Evolutionary conservation across 2,329 filamentous ascomycete genomes (phyloP), one percentile per base, ranked within the genome.

Genomic region (Epichloe glyceriae): DNA sequence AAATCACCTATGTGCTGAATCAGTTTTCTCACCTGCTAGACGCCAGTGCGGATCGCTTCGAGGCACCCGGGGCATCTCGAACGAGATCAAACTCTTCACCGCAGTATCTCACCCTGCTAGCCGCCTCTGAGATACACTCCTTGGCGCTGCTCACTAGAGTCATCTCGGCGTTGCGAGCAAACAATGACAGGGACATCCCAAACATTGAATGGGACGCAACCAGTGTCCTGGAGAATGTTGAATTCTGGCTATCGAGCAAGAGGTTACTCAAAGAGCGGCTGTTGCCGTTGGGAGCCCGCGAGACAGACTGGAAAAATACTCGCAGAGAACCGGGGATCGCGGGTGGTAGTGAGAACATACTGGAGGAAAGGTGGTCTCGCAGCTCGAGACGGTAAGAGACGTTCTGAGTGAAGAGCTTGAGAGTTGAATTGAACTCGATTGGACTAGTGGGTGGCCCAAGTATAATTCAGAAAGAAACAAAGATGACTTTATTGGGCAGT

Each of bases 1-100:
- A 98, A 65, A 80, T 97, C 5, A 80, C 86, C 0, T 83, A 83
- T 52, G 94, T 97, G 62, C 75, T 98, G 30, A 95, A 94, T 62
- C 85, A 89, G 63, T 98, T 95, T 65, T 84, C 87, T 11, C 78
- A 82, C 45, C 82, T 97, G 52, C 75, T 98, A 10, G 69, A 72
- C 41, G 80, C 86, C 33, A 87, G 87, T 12, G 77, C 85, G 7
- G 79, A 82, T 47, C 78, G 85, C 1, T 82, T 97, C 54, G 83
- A 87, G 61, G 71, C 79, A 35, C 72, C 79, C 20, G 67, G 76
- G 0, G 70, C 74, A 5, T 78, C 73, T 56, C 72, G 78, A 34
- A 79, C 78, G 14, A 66, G 68, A 19, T 64, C 73, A 19, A 63
- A 66, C 44, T 67, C 76, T 26, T 67, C 73, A n/a, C 67, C 72